A percentile compares a stretch with the other conserved stretches of the same genome.
These are phyloP conservation scores for Pilatotrama ljubarskyi DNA, from an alignment of 768 basidiomycete genomes.

Conservation along the genomic window DNA sequence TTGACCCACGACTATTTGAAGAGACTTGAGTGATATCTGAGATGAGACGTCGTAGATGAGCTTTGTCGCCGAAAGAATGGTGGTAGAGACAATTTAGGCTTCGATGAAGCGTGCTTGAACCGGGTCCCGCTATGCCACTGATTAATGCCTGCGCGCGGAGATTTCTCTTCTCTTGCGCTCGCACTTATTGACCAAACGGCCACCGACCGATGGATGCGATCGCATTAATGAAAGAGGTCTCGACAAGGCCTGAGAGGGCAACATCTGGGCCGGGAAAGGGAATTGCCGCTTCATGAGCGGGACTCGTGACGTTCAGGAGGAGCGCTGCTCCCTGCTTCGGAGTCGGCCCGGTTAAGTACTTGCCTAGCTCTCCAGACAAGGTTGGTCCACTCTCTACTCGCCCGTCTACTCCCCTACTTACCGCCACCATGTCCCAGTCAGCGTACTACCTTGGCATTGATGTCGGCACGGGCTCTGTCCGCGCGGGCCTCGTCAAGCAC, in stretches of 20 bases:
- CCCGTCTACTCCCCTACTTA: neutral
- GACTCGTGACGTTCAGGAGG: constrained; percentile 3
- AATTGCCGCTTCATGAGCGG: constrained; percentile 1
- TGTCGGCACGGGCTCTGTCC: constrained; percentile 92
- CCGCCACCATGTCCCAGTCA: constrained; percentile 22
- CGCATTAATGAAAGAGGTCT: neutral
- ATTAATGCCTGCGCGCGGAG: neutral
- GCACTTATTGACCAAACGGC: neutral
- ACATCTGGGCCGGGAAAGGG: neutral
- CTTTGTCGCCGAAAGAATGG: neutral
- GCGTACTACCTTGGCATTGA: constrained; percentile 72
- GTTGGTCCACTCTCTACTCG: constrained; percentile 6
- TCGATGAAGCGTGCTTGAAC: too few species aligned
- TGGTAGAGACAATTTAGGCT: too few species aligned
- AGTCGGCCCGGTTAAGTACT: constrained; percentile 15
- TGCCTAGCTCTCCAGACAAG: constrained; percentile 3
- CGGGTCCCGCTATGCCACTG: too few species aligned
- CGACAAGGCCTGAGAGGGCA: neutral
- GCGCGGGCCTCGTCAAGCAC: constrained; percentile 75
- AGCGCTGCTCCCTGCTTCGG: constrained; percentile 3
- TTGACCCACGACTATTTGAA: neutral
- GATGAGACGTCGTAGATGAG: neutral
- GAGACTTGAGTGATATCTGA: too few species aligned
- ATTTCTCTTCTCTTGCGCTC: neutral
- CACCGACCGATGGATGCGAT: neutral